A percentile compares a stretch with the other conserved stretches of the same genome.
Evolutionary conservation across 306 rosid genomes (phyloP).

Genomic region (Pterocarpus santalinus): DNA sequence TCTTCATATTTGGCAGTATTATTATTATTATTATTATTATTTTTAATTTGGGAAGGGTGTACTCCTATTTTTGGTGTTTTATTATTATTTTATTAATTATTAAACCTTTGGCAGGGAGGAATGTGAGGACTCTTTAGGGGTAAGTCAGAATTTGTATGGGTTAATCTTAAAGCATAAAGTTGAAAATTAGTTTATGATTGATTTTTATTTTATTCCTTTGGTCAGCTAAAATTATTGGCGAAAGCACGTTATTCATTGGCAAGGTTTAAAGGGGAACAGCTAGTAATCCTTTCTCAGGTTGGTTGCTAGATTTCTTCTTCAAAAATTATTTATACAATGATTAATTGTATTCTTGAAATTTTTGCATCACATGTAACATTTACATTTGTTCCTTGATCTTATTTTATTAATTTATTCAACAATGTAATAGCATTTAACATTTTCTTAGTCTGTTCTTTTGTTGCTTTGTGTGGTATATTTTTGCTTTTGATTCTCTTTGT

Average conservation of each 20-base stretch:
- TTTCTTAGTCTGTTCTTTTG: slow-evolving; percentile 2
- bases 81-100: slow-evolving; percentile 38
- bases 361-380: slow-evolving; percentile 15
- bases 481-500: slow-evolving; percentile 20
- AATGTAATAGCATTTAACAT: slow-evolving; percentile 10
- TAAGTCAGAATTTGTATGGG: slow-evolving; percentile 49
- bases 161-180: slow-evolving; percentile 29
- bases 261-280: slow-evolving; percentile 90
- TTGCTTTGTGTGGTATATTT: slow-evolving; percentile 5
- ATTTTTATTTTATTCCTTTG: slow-evolving; percentile 40
- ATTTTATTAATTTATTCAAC: slow-evolving; percentile 28
- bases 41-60: not conserved
- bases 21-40: not conserved
- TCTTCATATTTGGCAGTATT: slow-evolving; percentile 30
- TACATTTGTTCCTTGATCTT: not conserved
- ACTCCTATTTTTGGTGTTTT: slow-evolving; percentile 21
- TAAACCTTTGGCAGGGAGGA: slow-evolving; percentile 77
- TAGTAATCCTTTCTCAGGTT: slow-evolving; percentile 95
- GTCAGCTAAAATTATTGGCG: slow-evolving; percentile 82
- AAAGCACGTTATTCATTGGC: slow-evolving; percentile 93
- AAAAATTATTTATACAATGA: slow-evolving; percentile 30
- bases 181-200: slow-evolving; percentile 31
- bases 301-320: slow-evolving; percentile 50
- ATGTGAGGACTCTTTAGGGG: slow-evolving; percentile 91
- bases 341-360: slow-evolving; percentile 33